Base-by-base conservation (phyloP, 2,329 filamentous ascomycete species). In the Furcasterigmium furcatum region DNA sequence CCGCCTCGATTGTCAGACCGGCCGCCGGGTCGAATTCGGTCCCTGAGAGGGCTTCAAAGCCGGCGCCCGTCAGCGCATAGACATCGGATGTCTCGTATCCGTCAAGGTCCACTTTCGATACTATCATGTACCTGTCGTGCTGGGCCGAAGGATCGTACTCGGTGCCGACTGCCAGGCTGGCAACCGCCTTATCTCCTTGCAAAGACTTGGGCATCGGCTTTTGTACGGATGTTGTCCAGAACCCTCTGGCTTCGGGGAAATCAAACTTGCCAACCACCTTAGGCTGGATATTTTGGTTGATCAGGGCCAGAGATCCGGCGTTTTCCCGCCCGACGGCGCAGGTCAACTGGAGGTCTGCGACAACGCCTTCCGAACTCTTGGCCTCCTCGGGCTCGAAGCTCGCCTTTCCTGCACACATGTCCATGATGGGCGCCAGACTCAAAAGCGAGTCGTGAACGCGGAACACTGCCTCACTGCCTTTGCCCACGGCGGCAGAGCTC, bases 1-100 rank as follows among this genome's bases (percentile, higher is more conserved):
- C 89, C 16, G 94, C 87, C 55, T 95, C 87, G 39, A 97, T 77
- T 0, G 94, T 96, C 25, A 85, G 81, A 21, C 91, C 94, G 51
- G 91, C 89, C 38, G 89, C 88, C 4, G 87, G 84, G 50, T 99
- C 95, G 60, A 97, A 96, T 58, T 99, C 94, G 1, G 91, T 90
- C 32, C 86, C 89, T 29, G 82, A 81, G 8, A 92, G 76, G 32
- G 87, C 82, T 60, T 91, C 85, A 47, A 95, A 83, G 4, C 83
- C 83, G 24, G 83, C 82, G 1, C 79, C 81, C n/a, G 84, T 87
- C 32, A 92, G 72, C 34, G 81, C 78, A 57, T 91, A 91, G 3
- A 95, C 84, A 45, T 88, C 83, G 1, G 89, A 92, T 36, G 82
- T 84, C 63, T 92, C 88, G 46, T 82, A 84, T 1, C 83, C 85